Conservation (phyloP, 208 protist species). For the Angomonas ambiguus region DNA sequence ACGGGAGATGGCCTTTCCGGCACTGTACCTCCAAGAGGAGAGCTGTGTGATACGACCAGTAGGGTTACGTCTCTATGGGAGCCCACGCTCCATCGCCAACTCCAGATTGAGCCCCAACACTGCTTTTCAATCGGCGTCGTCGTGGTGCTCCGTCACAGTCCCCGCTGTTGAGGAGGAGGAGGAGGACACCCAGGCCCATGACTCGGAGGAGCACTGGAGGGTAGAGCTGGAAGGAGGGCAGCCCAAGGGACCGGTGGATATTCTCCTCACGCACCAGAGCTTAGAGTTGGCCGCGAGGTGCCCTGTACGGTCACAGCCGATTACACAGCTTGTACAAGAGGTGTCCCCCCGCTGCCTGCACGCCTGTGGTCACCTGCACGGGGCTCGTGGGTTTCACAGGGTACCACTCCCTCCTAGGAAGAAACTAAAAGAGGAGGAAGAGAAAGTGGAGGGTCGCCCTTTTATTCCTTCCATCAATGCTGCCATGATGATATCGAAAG, state of each 20-base stretch:
- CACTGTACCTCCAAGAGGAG: constrained; percentile 53
- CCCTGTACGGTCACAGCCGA: constrained; percentile 23
- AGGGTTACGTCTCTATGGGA: constrained; percentile 53
- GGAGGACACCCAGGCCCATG: too few species aligned
- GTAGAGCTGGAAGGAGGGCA: constrained; percentile 26
- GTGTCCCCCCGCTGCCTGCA: constrained; percentile 36
- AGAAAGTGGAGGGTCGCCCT: constrained; percentile 14
- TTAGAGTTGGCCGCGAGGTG: constrained; percentile 10
- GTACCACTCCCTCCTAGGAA: constrained; percentile 20
- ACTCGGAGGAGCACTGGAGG: neutral
- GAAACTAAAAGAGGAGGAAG: neutral
- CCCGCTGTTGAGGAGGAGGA: neutral
- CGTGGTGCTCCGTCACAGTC: constrained; percentile 15
- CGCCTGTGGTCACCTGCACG: constrained; percentile 51
- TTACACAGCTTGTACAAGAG: constrained; percentile 29
- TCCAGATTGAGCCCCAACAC: constrained; percentile 47
- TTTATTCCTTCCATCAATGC: constrained; percentile 52
- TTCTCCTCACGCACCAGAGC: constrained; percentile 55
- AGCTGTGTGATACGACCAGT: constrained; percentile 36
- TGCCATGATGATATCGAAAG: constrained; percentile 28
- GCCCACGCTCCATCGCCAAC: constrained; percentile 52
- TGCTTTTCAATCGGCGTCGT: constrained; percentile 41
- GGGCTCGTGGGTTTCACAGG: constrained; percentile 39
- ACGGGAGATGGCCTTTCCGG: constrained; percentile 30
- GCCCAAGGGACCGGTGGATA: constrained; percentile 36